Evolutionary conservation across 768 basidiomycete species (phyloP), one percentile per base, ranked within the genome.

Genomic region (Tulasnella sp.): DNA sequence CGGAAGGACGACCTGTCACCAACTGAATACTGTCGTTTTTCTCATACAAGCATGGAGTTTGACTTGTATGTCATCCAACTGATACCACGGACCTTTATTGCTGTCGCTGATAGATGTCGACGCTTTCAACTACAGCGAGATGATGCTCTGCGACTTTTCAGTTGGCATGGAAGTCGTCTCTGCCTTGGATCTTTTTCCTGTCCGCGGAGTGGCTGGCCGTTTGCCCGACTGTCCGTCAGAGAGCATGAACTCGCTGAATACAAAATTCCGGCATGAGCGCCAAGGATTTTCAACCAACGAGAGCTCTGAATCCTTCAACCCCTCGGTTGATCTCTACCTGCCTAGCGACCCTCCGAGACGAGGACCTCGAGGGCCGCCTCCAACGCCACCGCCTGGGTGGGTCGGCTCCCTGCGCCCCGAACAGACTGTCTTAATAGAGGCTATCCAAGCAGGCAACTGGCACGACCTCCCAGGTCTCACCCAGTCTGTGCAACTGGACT

Each of bases 71-170:
- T 51, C 3, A 17, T 30, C 29, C 2, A 1, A 10, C n/a, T n/a
- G n/a, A n/a, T n/a, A n/a, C n/a, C n/a, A n/a, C n/a, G n/a, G n/a
- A n/a, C n/a, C n/a, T n/a, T n/a, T n/a, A n/a, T n/a, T n/a, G n/a
- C 15, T 22, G 8, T 41, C 12, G 27, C 15, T 41, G 52, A 53
- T 53, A n/a, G n/a, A n/a, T n/a, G n/a, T n/a, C n/a, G n/a, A n/a
- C n/a, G n/a, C n/a, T n/a, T n/a, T n/a, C 4, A 22, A 7, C 5
- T 42, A n/a, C 21, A 59, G 58, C 58, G 58, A 59, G 49, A 49
- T 59, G 7, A 59, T 51, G 58, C 27, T 50, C 49, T 59, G 58
- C 34, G 19, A 56, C 30, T 59, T 59, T 25, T 27, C 46, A 2
- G 42, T 24, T 27, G 42, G 43, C 17, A 19, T 57, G 10, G 27